These are phyloP conservation scores for Berberis thunbergii DNA, from an alignment of 164 flowering plant species.

Conservation along the genomic window DNA sequence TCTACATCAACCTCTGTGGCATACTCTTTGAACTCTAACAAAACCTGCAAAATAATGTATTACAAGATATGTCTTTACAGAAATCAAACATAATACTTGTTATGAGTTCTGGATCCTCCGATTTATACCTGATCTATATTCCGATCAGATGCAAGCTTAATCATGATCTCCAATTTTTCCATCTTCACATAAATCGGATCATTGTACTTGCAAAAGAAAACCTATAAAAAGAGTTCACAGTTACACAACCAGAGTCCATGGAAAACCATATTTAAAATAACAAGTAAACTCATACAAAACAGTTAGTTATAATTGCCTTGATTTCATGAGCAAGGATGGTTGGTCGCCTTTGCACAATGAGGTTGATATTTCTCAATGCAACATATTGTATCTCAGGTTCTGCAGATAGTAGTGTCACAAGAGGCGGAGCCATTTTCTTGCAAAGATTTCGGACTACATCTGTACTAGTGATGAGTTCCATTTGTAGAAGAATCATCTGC, in stretches of 20 bases:
- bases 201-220: conserved; percentile 98
- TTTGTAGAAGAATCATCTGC: conserved; percentile 99
- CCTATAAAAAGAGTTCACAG: conserved; percentile 35
- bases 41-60: conserved; percentile 39
- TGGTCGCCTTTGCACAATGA: conserved; percentile 92
- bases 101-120: not conserved
- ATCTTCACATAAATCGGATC: conserved; percentile 98
- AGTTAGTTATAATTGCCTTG: conserved; percentile 43
- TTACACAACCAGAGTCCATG: not conserved
- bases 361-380: conserved; percentile 90
- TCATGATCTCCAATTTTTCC: conserved; percentile 97
- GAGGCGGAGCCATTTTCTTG: conserved; percentile 99
- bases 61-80: not conserved
- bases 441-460: conserved; percentile 97
- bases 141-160: conserved; percentile 97
- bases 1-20: conserved; percentile 99
- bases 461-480: conserved; percentile 96
- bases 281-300: not conserved
- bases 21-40: conserved; percentile 97
- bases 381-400: conserved; percentile 99
- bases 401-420: conserved; percentile 97
- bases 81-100: not conserved
- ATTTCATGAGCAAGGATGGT: conserved; percentile 99
- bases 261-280: not conserved
- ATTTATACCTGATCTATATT: conserved; percentile 86